Evolutionary conservation across 257 asterid genomes (phyloP).

Genomic region (Solanum chiquidenum): DNA sequence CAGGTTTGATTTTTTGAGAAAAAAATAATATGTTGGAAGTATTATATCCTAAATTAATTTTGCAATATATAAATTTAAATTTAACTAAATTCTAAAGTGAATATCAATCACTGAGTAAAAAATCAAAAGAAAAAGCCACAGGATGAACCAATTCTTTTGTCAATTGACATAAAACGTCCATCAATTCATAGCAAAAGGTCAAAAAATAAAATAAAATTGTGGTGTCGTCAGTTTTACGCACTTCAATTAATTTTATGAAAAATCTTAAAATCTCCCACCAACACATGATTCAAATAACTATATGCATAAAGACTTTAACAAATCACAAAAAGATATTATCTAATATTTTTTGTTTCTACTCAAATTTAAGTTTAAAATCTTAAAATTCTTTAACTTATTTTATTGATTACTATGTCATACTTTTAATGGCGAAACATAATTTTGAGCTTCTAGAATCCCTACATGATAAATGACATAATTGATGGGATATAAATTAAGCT

Average conservation of each 20-base stretch:
- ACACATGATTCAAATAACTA: background rate
- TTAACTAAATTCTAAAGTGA: background rate
- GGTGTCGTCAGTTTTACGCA: background rate
- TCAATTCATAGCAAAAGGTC: background rate
- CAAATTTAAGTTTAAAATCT: background rate
- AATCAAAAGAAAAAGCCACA: rapidly evolving
- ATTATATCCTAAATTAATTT: rapidly evolving
- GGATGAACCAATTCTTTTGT: background rate
- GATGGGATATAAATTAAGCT: background rate
- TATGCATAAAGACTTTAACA: background rate
- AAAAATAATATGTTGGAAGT: background rate
- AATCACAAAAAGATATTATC: background rate
- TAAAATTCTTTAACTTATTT: background rate
- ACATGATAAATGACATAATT: background rate
- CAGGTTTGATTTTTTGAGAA: background rate
- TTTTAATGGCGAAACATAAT: background rate
- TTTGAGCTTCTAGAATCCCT: background rate
- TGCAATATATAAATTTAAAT: background rate
- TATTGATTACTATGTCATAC: background rate
- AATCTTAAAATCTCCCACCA: background rate
- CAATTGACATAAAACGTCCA: background rate
- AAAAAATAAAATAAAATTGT: background rate
- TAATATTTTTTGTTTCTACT: background rate
- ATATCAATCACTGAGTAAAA: background rate
- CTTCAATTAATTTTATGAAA: background rate